Evolutionary conservation across 2,329 filamentous ascomycete species (phyloP), one percentile per base, ranked within the genome.

Genomic region (Cordyceps militaris): DNA sequence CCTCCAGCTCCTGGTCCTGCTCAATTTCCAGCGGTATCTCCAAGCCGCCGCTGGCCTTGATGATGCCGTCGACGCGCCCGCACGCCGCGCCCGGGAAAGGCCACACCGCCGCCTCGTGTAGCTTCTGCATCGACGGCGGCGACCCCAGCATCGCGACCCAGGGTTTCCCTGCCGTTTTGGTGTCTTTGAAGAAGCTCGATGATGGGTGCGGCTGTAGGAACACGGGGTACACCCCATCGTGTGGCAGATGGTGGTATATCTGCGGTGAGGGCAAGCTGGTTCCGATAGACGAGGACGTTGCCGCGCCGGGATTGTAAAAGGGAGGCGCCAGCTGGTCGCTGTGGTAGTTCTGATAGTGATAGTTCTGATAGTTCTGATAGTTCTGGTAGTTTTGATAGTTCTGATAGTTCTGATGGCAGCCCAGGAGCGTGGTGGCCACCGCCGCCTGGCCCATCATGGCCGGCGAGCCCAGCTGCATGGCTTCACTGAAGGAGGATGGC

Each of bases 171-270:
- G 68, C 28, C 28, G 28, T n/a, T n/a, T n/a, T 10, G 28, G n/a
- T 69, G 59, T 66, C 76, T 60, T 74, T 67, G 6, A 77, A 72
- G 34, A 86, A 74, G 13, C 76, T 78, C 3, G 86, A 88, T n/a
- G 79, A 76, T 0, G 82, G 79, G 62, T 88, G 81, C 5, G 89
- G 76, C n/a, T 86, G 83, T 63, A 92, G 80, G 71, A 85, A 91
- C 13, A 88, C 79, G 2, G 85, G 79, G 43, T 84, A 79, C 0
- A 66, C 63, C 34, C 14, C 34, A 13, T 13, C 32, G 13, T 16
- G 66, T 55, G 11, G 68, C 50, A 14, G 64, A 50, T 16, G 63
- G 48, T 56, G 58, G 21, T 56, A 51, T 4, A 32, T 14, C 14
- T 51, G 51, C 11, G 38, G 19, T 10, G 34, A 24, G 24, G 52